Evolutionary conservation across 331 rosid genomes (phyloP).

Genomic region (Acacia pycnantha): DNA sequence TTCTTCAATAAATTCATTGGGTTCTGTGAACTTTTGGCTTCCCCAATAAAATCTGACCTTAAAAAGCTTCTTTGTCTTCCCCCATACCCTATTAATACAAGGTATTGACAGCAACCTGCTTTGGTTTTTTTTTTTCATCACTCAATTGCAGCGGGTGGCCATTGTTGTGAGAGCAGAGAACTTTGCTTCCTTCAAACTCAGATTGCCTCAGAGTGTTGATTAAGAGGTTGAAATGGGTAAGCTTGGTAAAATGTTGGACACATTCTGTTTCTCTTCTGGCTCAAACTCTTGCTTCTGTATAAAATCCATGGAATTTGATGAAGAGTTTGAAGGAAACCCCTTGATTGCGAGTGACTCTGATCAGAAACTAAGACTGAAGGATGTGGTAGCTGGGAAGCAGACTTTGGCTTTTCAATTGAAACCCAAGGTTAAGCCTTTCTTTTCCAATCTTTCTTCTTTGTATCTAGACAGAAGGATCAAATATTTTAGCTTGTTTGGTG

Average conservation of each 20-base stretch:
- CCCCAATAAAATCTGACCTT: slow-evolving; percentile 64
- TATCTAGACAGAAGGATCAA: neutral
- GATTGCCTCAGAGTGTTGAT: slow-evolving; percentile 22
- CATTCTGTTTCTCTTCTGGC: slow-evolving; percentile 54
- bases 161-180: slow-evolving; percentile 19
- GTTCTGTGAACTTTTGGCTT: slow-evolving; percentile 46
- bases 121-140: slow-evolving; percentile 8
- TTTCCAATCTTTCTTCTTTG: neutral
- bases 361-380: slow-evolving; percentile 64
- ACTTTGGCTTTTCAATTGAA: slow-evolving; percentile 88
- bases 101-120: slow-evolving; percentile 29
- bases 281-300: slow-evolving; percentile 71
- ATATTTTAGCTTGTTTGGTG: neutral
- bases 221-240: slow-evolving; percentile 64
- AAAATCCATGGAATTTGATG: slow-evolving; percentile 49
- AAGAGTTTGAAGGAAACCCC: slow-evolving; percentile 60
- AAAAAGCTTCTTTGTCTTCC: slow-evolving; percentile 24
- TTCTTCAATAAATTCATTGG: slow-evolving; percentile 47
- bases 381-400: slow-evolving; percentile 73
- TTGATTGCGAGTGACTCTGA: slow-evolving; percentile 45
- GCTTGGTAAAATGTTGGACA: slow-evolving; percentile 59
- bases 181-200: slow-evolving; percentile 11
- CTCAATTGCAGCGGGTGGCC: slow-evolving; percentile 14
- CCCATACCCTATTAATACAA: slow-evolving; percentile 23
- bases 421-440: slow-evolving; percentile 57